These are phyloP conservation scores for Nigrospora sphaerica DNA, from an alignment of 2,329 filamentous ascomycete genomes.

Conservation along the genomic window DNA sequence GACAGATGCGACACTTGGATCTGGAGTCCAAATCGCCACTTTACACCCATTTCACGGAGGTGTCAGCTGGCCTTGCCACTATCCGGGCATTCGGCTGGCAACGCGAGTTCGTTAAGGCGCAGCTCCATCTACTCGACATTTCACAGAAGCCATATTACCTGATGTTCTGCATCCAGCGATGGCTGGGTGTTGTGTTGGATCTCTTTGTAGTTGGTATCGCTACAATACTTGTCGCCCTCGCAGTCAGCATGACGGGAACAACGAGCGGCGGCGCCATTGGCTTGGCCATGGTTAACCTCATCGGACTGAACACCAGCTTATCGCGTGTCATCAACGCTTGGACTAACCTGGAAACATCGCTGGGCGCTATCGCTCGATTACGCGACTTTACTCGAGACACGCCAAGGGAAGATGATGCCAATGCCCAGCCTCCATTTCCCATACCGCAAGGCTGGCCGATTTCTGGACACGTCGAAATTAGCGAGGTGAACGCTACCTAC, in stretches of 20 bases:
- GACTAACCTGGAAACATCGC: slow-evolving; percentile 16
- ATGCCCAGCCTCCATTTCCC: background rate
- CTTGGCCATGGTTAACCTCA: slow-evolving; percentile 22
- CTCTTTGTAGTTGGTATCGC: slow-evolving; percentile 28
- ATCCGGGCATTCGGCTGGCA: slow-evolving; percentile 40
- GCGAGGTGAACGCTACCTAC: background rate
- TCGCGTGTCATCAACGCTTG: slow-evolving; percentile 15
- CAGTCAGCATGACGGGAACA: slow-evolving; percentile 21
- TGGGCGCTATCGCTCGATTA: slow-evolving; percentile 17
- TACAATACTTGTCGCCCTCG: slow-evolving; percentile 25
- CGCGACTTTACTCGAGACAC: background rate
- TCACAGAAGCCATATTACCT: slow-evolving; percentile 15
- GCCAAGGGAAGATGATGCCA: background rate
- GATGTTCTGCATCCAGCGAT: background rate
- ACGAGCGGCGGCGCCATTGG: slow-evolving; percentile 22
- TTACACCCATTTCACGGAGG: slow-evolving; percentile 34
- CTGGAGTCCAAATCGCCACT: slow-evolving; percentile 1
- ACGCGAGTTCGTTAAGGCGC: slow-evolving; percentile 21
- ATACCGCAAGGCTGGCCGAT: background rate
- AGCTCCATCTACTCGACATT: slow-evolving; percentile 20
- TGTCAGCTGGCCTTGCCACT: slow-evolving; percentile 32
- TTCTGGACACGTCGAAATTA: background rate
- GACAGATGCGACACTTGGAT: slow-evolving; percentile 2
- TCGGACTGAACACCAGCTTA: slow-evolving; percentile 11
- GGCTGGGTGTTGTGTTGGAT: slow-evolving; percentile 14